Conservation (phyloP, 1,139 yeast genomes). For the Debaryomyces psychrophilus region DNA sequence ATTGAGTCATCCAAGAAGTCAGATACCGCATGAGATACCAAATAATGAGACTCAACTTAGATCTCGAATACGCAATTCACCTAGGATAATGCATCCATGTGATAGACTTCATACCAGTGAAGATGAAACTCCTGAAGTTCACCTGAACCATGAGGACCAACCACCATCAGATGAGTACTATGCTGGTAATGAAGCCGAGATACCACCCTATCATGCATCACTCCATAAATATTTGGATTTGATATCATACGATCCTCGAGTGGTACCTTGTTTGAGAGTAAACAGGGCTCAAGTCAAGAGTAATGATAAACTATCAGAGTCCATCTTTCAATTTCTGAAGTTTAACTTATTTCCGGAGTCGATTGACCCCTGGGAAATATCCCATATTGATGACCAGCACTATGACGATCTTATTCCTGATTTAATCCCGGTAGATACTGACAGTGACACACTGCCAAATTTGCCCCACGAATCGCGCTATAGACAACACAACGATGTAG, state of each 20-base stretch:
- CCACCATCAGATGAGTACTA: slow-evolving; percentile 28
- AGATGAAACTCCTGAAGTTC: background rate
- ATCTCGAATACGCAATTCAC: background rate
- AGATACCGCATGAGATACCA: background rate
- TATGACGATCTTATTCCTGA: slow-evolving; percentile 39
- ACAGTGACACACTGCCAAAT: slow-evolving; percentile 6
- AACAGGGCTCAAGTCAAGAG: slow-evolving; percentile 36
- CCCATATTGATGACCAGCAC: slow-evolving; percentile 41
- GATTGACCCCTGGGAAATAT: slow-evolving; percentile 41
- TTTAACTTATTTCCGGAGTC: slow-evolving; percentile 36
- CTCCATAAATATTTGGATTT: slow-evolving; percentile 42
- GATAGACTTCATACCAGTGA: background rate
- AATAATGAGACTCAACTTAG: background rate
- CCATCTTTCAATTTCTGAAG: slow-evolving; percentile 31
- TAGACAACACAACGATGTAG: slow-evolving; percentile 1
- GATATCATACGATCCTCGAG: slow-evolving; percentile 46
- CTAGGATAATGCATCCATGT: background rate
- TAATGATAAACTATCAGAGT: slow-evolving; percentile 27
- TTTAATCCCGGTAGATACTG: slow-evolving; percentile 22
- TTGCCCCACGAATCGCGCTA: background rate
- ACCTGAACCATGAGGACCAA: slow-evolving; percentile 10
- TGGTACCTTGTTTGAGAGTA: slow-evolving; percentile 41
- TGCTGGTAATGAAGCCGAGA: slow-evolving; percentile 22
- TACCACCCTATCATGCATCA: slow-evolving; percentile 44
- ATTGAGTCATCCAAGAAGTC: background rate